Evolutionary conservation across 2,329 filamentous ascomycete species (phyloP), one percentile per base, ranked within the genome.

Genomic region (Fusarium chuoi): DNA sequence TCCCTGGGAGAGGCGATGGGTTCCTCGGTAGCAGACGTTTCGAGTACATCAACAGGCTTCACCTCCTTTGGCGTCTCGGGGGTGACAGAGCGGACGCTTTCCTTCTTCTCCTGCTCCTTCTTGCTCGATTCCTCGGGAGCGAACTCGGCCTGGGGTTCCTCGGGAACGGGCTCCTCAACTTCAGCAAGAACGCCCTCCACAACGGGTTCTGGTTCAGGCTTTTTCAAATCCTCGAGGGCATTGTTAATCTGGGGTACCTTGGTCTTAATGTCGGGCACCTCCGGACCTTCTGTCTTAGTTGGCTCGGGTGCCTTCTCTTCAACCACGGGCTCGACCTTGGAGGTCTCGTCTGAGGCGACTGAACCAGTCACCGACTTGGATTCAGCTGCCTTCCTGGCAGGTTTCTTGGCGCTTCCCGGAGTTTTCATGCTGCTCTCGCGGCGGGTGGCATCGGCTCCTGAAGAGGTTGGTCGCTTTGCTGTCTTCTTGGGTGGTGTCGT

Each of bases 401-500:
- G 49, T 42, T 76, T 79, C 68, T 68, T 79, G 15, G 77, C 69
- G 48, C 75, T 78, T 66, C 70, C 77, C 17, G 65, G 64, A 20
- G 73, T 70, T 42, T 75, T 83, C 20, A 72, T 66, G 39, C 71
- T 75, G 41, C 66, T 72, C 51, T 76, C 76, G 7, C 71, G 77
- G n/a, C 71, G 74, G 15, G 68, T 55, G 44, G 57, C 70, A 24
- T 77, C 77, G 26, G 71, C 59, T 42, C 63, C 73, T 7, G 77
- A 62, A 20, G 75, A 73, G 22, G 78, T 76, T 39, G 73, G 68
- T 15, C 77, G 76, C 45, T 73, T 73, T 14, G 70, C 62, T 33
- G 78, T 68, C 72, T 84, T 88, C 64, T 84, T 83, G 0, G 88
- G 87, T 5, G 88, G 87, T 1, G 88, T 88, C 1, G 82, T 73